These are phyloP conservation scores for Immersiella caudata DNA, from an alignment of 495 filamentous ascomycete genomes.

Conservation along the genomic window DNA sequence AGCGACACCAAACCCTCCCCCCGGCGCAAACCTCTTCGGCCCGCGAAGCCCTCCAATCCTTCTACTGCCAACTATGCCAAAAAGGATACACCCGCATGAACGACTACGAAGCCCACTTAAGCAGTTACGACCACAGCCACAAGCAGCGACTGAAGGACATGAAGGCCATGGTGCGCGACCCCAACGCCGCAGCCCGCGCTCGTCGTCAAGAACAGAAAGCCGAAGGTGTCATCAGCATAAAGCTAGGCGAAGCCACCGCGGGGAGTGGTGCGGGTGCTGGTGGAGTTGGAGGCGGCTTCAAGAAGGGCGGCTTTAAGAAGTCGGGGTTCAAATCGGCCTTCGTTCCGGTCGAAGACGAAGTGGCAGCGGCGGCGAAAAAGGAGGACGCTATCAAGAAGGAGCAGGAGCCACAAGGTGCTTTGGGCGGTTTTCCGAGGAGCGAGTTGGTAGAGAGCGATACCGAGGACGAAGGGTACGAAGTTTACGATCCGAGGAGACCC, in stretches of 20 bases:
- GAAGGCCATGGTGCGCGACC: slow-evolving; percentile 65
- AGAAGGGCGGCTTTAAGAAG: slow-evolving; percentile 58
- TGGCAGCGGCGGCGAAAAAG: slow-evolving; percentile 27
- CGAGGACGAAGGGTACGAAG: slow-evolving; percentile 60
- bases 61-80: slow-evolving; percentile 77
- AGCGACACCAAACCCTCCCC: slow-evolving; percentile 55
- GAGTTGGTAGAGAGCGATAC: slow-evolving; percentile 57
- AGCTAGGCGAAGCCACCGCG: slow-evolving; percentile 47
- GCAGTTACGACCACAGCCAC: slow-evolving; percentile 72
- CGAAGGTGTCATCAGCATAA: slow-evolving; percentile 63
- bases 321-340: slow-evolving; percentile 58
- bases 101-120: slow-evolving; percentile 70
- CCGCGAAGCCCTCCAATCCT: slow-evolving; percentile 82
- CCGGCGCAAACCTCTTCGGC: slow-evolving; percentile 78
- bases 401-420: slow-evolving; percentile 25
- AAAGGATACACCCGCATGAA: slow-evolving; percentile 73
- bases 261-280: slow-evolving; percentile 18
- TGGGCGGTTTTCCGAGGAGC: slow-evolving; percentile 23
- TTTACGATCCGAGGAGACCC: slow-evolving; percentile 57
- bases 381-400: slow-evolving; percentile 22
- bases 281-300: slow-evolving; percentile 47
- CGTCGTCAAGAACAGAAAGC: slow-evolving; percentile 72
- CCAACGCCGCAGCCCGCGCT: slow-evolving; percentile 60
- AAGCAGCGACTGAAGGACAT: slow-evolving; percentile 68
- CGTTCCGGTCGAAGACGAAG: slow-evolving; percentile 40